These are phyloP conservation scores for Fusarium dlaminii DNA, from an alignment of 2,329 filamentous ascomycete genomes.

Conservation along the genomic window DNA sequence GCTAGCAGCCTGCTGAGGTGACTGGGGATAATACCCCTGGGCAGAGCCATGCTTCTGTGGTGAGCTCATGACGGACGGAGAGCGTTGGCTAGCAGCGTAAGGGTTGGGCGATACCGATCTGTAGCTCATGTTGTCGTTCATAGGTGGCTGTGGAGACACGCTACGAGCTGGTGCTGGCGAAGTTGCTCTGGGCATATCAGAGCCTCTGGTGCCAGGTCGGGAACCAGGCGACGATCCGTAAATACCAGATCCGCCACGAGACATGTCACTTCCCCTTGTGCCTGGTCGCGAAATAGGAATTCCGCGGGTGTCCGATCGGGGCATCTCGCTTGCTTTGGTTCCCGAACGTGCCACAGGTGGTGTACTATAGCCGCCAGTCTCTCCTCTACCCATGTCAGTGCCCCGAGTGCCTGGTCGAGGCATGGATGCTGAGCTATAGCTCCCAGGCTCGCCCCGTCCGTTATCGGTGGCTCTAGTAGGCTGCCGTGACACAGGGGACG, in stretches of 20 bases:
- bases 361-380: conserved; percentile 26
- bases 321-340: conserved; percentile 36
- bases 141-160: conserved; percentile 69
- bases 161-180: conserved; percentile 76
- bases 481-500: conserved; percentile 53
- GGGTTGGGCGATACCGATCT: conserved; percentile 72
- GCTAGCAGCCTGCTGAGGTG: conserved; percentile 58
- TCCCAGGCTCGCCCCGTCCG: conserved; percentile 43
- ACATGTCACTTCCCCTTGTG: conserved; percentile 49
- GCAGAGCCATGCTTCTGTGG: conserved; percentile 59
- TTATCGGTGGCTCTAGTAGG: conserved; percentile 27
- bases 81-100: conserved; percentile 56
- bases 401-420: conserved; percentile 36
- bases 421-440: conserved; percentile 37
- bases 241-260: conserved; percentile 40
- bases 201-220: conserved; percentile 67
- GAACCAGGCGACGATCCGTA: conserved; percentile 55
- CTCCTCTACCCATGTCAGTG: conserved; percentile 45
- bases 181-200: conserved; percentile 66
- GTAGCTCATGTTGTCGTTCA: conserved; percentile 54
- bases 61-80: conserved; percentile 51
- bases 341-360: conserved; percentile 37
- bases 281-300: conserved; percentile 56
- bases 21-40: conserved; percentile 62
- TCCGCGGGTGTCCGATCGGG: conserved; percentile 31